A percentile compares a stretch with the other conserved stretches of the same genome.
phyloP scores from a whole-genome alignment of 805 yeast genomes.

The Cyberlindnera euphorbiae region DNA sequence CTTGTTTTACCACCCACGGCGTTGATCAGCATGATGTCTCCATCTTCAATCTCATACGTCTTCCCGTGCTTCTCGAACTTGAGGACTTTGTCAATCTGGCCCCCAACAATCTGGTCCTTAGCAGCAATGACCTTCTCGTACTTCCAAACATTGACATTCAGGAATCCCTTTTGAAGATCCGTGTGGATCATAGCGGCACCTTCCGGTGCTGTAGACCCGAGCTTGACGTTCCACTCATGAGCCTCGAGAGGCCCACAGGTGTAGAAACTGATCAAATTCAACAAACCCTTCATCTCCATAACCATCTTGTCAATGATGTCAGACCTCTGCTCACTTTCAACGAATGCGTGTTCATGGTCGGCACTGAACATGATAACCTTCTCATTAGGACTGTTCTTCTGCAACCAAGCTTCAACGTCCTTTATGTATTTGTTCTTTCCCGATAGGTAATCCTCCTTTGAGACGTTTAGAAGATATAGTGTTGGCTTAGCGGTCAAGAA shows the following conservation, averaged over 20 bases:
- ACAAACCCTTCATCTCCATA: conserved; percentile 56
- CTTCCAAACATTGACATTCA: conserved; percentile 70
- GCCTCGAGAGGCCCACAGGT: conserved; percentile 86
- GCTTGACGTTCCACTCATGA: conserved; percentile 83
- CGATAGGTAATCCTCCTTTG: conserved; percentile 58
- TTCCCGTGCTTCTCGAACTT: conserved; percentile 57
- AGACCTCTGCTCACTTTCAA: conserved; percentile 31
- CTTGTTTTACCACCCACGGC: conserved; percentile 60
- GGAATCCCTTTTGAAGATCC: conserved; percentile 76
- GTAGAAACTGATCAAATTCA: conserved; percentile 75
- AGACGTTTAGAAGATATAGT: conserved; percentile 68
- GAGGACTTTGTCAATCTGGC: conserved; percentile 29
- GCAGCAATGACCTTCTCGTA: conserved; percentile 47
- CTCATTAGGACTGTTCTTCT: conserved; percentile 60
- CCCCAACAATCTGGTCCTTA: conserved; percentile 13
- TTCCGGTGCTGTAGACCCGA: conserved; percentile 74
- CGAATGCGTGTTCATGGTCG: conserved; percentile 37
- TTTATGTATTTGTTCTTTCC: conserved; percentile 46
- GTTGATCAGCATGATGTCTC: conserved; percentile 73
- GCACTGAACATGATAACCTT: conserved; percentile 67
- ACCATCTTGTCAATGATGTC: conserved; percentile 64
- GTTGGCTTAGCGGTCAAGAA: conserved; percentile 89
- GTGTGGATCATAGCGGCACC: conserved; percentile 91
- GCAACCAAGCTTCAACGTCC: conserved; percentile 61
- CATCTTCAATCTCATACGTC: conserved; percentile 75